phyloP scores from a whole-genome alignment of 2,329 filamentous ascomycete species.

The Aspergillus flavus region DNA sequence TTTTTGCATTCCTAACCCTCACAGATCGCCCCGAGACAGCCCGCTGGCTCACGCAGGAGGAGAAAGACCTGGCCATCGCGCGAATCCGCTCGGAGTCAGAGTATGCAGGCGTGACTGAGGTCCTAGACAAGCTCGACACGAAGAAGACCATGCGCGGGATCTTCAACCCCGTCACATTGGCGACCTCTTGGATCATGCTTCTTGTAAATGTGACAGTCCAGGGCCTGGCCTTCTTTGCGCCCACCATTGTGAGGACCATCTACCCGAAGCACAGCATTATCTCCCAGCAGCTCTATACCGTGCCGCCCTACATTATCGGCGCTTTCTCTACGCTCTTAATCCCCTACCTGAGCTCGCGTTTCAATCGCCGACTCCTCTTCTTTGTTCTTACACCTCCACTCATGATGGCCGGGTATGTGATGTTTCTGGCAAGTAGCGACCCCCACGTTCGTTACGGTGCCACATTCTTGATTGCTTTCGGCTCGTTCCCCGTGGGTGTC shows the following conservation, averaged over 20 bases:
- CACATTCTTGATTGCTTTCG: conserved; percentile 68
- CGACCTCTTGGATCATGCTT: conserved; percentile 59
- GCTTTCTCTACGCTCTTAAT: conserved; percentile 66
- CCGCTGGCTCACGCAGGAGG: conserved; percentile 64
- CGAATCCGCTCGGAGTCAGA: conserved; percentile 66
- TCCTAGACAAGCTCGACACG: conserved; percentile 65
- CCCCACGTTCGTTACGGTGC: conserved; percentile 65
- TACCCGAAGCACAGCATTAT: conserved; percentile 62
- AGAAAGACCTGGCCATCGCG: conserved; percentile 67
- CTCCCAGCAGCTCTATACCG: conserved; percentile 69
- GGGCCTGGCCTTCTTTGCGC: conserved; percentile 69
- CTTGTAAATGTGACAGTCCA: conserved; percentile 71
- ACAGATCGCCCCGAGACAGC: conserved; percentile 71
- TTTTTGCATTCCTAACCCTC: conserved; percentile 65
- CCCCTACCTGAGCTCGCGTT: conserved; percentile 63
- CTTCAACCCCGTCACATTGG: conserved; percentile 63
- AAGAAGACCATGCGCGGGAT: conserved; percentile 65
- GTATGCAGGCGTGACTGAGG: conserved; percentile 62
- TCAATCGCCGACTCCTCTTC: conserved; percentile 63
- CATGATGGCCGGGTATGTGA: conserved; percentile 70
- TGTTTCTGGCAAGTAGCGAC: conserved; percentile 64
- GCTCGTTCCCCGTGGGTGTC: conserved; percentile 65
- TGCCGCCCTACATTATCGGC: conserved; percentile 70
- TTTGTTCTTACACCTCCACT: conserved; percentile 63
- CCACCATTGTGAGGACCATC: conserved; percentile 70